A percentile compares a stretch with the other conserved stretches of the same genome.
These are phyloP conservation scores for Solanum verrucosum DNA, from an alignment of 257 asterid species.

Conservation along the genomic window DNA sequence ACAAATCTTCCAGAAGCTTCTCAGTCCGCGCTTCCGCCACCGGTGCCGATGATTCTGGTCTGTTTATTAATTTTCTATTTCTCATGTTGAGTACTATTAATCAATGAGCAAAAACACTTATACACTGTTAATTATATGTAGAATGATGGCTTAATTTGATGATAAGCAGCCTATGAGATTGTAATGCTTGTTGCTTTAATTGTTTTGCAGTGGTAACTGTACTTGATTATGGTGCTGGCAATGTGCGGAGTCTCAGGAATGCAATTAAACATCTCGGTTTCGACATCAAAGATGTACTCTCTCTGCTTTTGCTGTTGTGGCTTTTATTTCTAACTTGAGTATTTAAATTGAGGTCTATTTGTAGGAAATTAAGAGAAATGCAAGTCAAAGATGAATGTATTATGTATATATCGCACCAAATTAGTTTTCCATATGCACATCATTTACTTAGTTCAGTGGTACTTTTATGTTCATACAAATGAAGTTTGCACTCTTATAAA, in stretches of 20 bases:
- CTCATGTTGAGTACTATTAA: neutral
- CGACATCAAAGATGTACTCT: slow-evolving; percentile 61
- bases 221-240: slow-evolving; percentile 99
- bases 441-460: neutral
- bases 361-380: neutral
- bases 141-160: neutral
- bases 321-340: neutral
- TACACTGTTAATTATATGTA: neutral
- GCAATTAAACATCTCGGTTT: slow-evolving; percentile 78
- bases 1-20: slow-evolving; percentile 28
- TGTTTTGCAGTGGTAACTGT: slow-evolving; percentile 59
- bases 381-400: neutral
- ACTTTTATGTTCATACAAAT: neutral
- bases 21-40: slow-evolving; percentile 50
- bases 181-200: neutral
- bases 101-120: neutral
- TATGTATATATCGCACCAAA: neutral
- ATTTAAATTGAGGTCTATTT: neutral
- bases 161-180: neutral
- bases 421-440: neutral
- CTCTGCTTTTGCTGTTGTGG: neutral
- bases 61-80: neutral
- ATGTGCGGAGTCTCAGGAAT: slow-evolving; percentile 85
- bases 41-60: slow-evolving; percentile 45
- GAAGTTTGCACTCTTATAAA: neutral